Percentiles rank a stretch among this genome's conserved stretches.
phyloP scores from a whole-genome alignment of 2,329 filamentous ascomycete genomes.

The Tolypocladium inflatum region DNA sequence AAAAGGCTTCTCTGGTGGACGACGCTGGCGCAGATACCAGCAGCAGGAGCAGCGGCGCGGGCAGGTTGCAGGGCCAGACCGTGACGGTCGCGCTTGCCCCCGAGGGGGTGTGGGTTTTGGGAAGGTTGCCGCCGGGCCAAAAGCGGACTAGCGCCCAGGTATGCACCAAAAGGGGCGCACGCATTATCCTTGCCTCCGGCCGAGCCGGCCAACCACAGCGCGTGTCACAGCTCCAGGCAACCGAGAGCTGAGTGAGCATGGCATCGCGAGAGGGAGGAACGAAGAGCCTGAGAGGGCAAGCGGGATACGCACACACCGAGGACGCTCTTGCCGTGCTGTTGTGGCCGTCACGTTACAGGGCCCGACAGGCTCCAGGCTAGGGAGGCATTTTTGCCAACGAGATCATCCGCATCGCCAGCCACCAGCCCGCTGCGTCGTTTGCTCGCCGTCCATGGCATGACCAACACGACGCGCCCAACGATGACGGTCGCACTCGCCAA shows the following conservation, averaged over 20 bases:
- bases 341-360: background rate
- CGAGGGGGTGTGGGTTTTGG: conserved; percentile 8
- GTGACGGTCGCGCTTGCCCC: conserved; percentile 9
- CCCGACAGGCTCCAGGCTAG: background rate
- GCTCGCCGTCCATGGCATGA: background rate
- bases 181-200: conserved; percentile 6
- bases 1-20: conserved; percentile 17
- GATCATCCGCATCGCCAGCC: background rate
- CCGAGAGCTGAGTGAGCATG: background rate
- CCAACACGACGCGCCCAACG: background rate
- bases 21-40: conserved; percentile 10
- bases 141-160: background rate
- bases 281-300: background rate
- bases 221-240: background rate
- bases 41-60: conserved; percentile 3
- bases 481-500: background rate
- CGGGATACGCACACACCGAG: background rate
- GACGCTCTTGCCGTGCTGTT: background rate
- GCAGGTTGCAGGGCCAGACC: conserved; percentile 6
- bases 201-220: background rate
- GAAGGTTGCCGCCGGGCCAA: background rate
- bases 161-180: conserved; percentile 2
- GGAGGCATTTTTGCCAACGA: background rate
- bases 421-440: background rate
- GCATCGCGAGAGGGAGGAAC: background rate